Base-by-base conservation (phyloP, 495 filamentous ascomycete genomes). In the Hypoxylon crocopeplum region DNA sequence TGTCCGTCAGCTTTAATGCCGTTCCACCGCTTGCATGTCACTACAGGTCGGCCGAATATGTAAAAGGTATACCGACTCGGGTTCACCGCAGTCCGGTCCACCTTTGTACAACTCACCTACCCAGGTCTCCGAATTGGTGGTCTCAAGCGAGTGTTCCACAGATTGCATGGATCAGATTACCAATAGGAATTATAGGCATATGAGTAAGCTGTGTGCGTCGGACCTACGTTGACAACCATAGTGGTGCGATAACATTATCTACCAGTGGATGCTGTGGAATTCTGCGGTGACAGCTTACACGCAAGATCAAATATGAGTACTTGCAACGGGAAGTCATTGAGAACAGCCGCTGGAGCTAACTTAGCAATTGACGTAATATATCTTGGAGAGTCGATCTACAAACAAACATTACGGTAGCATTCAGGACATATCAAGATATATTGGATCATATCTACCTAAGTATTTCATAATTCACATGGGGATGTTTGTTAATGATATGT, bases 401-500 rank as follows among this genome's bases (percentile, higher is more conserved):
- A 40, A 34, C 4, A 15, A 49, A 19, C n/a, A n/a, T n/a, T n/a
- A n/a, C n/a, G n/a, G n/a, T n/a, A n/a, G n/a, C n/a, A n/a, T n/a
- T n/a, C n/a, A n/a, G n/a, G n/a, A n/a, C n/a, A n/a, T n/a, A n/a
- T n/a, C n/a, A n/a, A n/a, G n/a, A n/a, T n/a, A n/a, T n/a, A n/a
- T n/a, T n/a, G 34, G 8, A 27, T 48, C 44, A 36, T 48, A 48
- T 36, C 12, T n/a, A 17, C 5, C 7, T 25, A 16, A 1, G 8
- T 33, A 48, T 36, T 17, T n/a, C n/a, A 29, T 8, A 12, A 38
- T 16, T 38, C 15, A 19, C 17, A 22, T 13, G 16, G 29, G 15
- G 21, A 27, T 47, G 51, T 47, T 55, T 55, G 51, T 8, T 8
- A n/a, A 27, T 27, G 24, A 4, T 27, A 8, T 8, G 3, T 27